Conservation (phyloP, 1,139 yeast genomes). For the Saccharomyces hybrid region DNA sequence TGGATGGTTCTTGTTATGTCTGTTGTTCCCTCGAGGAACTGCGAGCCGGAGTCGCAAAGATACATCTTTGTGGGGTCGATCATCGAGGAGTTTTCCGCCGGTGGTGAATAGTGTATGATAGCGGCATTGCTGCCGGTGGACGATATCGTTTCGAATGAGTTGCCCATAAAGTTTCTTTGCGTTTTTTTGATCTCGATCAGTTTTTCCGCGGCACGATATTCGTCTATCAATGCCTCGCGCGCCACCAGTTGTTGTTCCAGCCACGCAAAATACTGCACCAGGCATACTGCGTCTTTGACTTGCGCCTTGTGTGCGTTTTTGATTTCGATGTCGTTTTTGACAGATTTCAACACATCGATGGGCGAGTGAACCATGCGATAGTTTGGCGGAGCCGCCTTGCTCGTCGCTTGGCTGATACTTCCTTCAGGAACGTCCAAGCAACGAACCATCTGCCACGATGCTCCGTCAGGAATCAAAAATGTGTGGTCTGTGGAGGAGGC, state of each 20-base stretch:
- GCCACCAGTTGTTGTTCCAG: conserved; percentile 54
- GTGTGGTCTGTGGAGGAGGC: conserved; percentile 18
- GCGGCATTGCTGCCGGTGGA: conserved; percentile 94
- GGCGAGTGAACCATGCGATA: conserved; percentile 47
- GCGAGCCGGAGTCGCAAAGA: conserved; percentile 89
- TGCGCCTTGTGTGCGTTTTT: conserved; percentile 74
- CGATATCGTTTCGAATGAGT: conserved; percentile 87
- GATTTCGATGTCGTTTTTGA: conserved; percentile 68
- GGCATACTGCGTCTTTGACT: conserved; percentile 78
- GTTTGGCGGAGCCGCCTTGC: conserved; percentile 37
- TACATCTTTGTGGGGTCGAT: conserved; percentile 74
- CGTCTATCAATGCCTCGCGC: conserved; percentile 59
- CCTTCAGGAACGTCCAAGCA: not conserved
- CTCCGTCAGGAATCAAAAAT: conserved; percentile 53
- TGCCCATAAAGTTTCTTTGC: conserved; percentile 62
- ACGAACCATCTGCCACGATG: conserved; percentile 78
- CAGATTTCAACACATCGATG: conserved; percentile 65
- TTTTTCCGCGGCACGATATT: conserved; percentile 69
- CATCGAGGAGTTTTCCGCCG: conserved; percentile 47
- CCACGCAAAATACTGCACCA: conserved; percentile 79
- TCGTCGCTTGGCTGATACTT: not conserved
- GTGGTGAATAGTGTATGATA: conserved; percentile 85
- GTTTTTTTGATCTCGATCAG: conserved; percentile 53
- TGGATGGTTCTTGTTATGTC: conserved; percentile 93
- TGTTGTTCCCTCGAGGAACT: conserved; percentile 90